Percentiles rank a stretch among this genome's conserved stretches.
These are phyloP conservation scores for Scolecobasidium constrictum DNA, from an alignment of 2,329 filamentous ascomycete species.

Conservation along the genomic window DNA sequence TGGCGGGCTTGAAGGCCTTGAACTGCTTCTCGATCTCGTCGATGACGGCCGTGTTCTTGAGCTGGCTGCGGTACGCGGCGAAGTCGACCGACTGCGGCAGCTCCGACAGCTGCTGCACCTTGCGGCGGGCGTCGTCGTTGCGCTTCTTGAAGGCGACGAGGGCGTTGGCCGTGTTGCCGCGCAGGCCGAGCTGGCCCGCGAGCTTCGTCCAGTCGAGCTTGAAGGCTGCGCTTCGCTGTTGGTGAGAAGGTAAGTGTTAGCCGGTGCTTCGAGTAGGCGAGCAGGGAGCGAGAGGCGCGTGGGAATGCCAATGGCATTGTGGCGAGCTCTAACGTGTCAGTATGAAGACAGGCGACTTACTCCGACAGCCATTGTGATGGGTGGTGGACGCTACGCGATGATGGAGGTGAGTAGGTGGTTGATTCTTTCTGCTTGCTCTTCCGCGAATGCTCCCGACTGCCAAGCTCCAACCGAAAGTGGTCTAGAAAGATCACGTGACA, in stretches of 20 bases:
- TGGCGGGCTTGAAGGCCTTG: conserved; percentile 78
- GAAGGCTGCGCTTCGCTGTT: conserved; percentile 89
- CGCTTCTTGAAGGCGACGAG: conserved; percentile 98
- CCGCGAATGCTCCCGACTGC: background rate
- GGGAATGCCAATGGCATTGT: conserved; percentile 17
- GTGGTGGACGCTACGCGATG: conserved; percentile 17
- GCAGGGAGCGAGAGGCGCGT: conserved; percentile 7
- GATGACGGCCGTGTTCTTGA: conserved; percentile 94
- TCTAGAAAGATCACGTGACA: too few species aligned
- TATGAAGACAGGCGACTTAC: conserved; percentile 22
- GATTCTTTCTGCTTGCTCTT: background rate
- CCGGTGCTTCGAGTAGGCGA: conserved; percentile 15
- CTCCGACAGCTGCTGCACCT: conserved; percentile 74
- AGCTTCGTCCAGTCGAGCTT: conserved; percentile 99
- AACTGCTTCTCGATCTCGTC: conserved; percentile 98
- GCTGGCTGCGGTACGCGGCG: conserved; percentile 73
- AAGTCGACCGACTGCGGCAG: conserved; percentile 86
- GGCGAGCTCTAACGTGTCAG: conserved; percentile 15
- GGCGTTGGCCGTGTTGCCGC: conserved; percentile 82
- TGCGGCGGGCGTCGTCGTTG: conserved; percentile 96
- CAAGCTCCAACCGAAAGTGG: too few species aligned
- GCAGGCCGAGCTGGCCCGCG: conserved; percentile 85
- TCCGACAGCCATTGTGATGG: conserved; percentile 33
- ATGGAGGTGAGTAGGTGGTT: background rate
- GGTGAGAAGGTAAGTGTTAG: conserved; percentile 19